These are phyloP conservation scores for Rhizophora apiculata DNA, from an alignment of 345 rosid species.

Conservation along the genomic window DNA sequence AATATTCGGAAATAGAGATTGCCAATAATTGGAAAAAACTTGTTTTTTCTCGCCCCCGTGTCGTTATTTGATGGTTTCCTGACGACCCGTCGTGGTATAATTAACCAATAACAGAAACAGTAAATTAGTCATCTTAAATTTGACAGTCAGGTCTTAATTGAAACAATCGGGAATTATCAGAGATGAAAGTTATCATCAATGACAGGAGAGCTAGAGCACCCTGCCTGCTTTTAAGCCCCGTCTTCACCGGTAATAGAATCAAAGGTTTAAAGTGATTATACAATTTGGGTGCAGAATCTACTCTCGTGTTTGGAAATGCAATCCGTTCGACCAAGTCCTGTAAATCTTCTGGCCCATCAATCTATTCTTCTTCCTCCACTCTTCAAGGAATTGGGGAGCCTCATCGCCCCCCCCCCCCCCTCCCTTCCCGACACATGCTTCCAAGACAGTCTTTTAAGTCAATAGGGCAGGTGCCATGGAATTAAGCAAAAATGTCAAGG, in stretches of 20 bases:
- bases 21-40: too few relatives aligned
- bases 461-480: constrained; percentile 60
- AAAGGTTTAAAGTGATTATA: background rate
- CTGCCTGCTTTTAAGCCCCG: too few relatives aligned
- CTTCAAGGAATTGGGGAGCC: constrained; percentile 71
- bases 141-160: too few relatives aligned
- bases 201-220: too few relatives aligned
- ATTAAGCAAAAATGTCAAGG: constrained; percentile 63
- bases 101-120: too few relatives aligned
- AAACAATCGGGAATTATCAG: too few relatives aligned
- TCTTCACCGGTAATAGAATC: background rate
- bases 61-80: too few relatives aligned
- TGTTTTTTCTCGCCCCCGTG: too few relatives aligned
- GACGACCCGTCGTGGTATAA: too few relatives aligned
- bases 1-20: too few relatives aligned
- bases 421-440: constrained; percentile 70
- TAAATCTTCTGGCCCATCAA: constrained; percentile 70
- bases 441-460: constrained; percentile 78
- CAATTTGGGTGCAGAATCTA: constrained; percentile 15
- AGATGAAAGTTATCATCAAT: too few relatives aligned
- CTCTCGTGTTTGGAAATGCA: constrained; percentile 42
- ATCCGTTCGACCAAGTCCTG: constrained; percentile 45
- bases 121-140: too few relatives aligned
- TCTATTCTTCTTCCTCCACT: constrained; percentile 60
- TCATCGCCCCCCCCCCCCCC: constrained; percentile 40